These are phyloP conservation scores for Aspergillus leporis DNA, from an alignment of 495 filamentous ascomycete species.

Conservation along the genomic window DNA sequence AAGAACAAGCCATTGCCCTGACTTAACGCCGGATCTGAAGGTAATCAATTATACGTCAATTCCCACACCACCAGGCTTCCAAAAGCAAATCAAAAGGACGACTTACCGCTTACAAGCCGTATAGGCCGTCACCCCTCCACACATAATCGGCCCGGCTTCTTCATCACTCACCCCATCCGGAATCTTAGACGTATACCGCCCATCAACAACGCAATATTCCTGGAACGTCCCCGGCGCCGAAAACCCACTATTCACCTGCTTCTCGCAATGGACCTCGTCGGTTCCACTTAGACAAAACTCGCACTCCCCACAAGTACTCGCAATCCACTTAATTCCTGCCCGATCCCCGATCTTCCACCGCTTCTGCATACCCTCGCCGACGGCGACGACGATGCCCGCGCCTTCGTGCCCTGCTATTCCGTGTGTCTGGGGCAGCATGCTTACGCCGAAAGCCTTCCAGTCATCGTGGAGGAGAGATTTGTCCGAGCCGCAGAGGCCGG, in stretches of 20 bases:
- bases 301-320: slow-evolving; percentile 35
- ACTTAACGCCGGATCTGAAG: slow-evolving; percentile 14
- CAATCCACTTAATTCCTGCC: slow-evolving; percentile 43
- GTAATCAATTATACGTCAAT: slow-evolving; percentile 23
- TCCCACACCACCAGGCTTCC: slow-evolving; percentile 24
- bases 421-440: slow-evolving; percentile 10
- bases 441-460: slow-evolving; percentile 10
- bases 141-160: slow-evolving; percentile 36
- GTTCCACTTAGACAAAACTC: slow-evolving; percentile 35
- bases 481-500: slow-evolving; percentile 13
- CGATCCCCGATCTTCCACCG: slow-evolving; percentile 26
- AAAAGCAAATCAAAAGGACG: background rate
- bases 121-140: slow-evolving; percentile 33
- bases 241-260: slow-evolving; percentile 37
- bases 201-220: slow-evolving; percentile 36
- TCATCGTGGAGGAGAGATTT: slow-evolving; percentile 13
- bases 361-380: slow-evolving; percentile 20
- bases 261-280: slow-evolving; percentile 27
- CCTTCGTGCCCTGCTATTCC: slow-evolving; percentile 41
- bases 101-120: slow-evolving; percentile 3
- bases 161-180: slow-evolving; percentile 29
- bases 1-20: slow-evolving; percentile 35
- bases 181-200: slow-evolving; percentile 29
- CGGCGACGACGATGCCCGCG: slow-evolving; percentile 30
- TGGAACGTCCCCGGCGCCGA: slow-evolving; percentile 41